Base-by-base conservation (phyloP, 116 monocot genomes). In the Zostera marina region DNA sequence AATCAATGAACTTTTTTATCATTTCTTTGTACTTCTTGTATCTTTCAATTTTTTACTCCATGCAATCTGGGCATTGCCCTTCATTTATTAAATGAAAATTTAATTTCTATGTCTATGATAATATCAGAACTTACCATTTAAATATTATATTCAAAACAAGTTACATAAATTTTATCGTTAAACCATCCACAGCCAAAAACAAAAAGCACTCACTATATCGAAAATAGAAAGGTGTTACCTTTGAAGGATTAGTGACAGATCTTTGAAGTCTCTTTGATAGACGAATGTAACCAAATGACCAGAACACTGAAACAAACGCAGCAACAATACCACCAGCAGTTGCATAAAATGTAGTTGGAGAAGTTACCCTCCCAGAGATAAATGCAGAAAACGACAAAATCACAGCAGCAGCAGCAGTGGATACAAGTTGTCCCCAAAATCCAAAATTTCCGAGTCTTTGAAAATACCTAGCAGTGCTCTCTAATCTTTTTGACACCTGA, bases 201-300 rank as follows among this genome's bases (percentile, higher is more conserved):
- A 47, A 48, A 32, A 16, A 51, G 10, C 49, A 19, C 20, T 49
- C 17, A 17, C 12, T 51, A 51, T 15, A 49, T 8, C 6, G 10
- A 15, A 21, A 19, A 17, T 47, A 17, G 0, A 20, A 51, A 51
- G 20, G 15, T 19, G 20, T 13, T 20, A 98, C 98, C 86, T 98
- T 98, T 46, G 90, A 23, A 63, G 90, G 98, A 23, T 90, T 83
- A 51, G 66, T 79, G 17, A 81, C 90, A 23, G 86, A 86, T 72
- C 73, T 82, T 54, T 62, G 63, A 54, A 98, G 90, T 60, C 79
- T 77, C 70, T 98, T 86, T 54, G 98, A 86, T 43, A 90, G 62
- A 46, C 98, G 86, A 43, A 98, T 90, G 47, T 98, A 98, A 47
- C 98, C 90, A 81, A 90, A 98, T 42, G 90, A 86, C 98, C 90